phyloP scores from a whole-genome alignment of 192 early-diverging fungal genomes.

The Podila horticola region DNA sequence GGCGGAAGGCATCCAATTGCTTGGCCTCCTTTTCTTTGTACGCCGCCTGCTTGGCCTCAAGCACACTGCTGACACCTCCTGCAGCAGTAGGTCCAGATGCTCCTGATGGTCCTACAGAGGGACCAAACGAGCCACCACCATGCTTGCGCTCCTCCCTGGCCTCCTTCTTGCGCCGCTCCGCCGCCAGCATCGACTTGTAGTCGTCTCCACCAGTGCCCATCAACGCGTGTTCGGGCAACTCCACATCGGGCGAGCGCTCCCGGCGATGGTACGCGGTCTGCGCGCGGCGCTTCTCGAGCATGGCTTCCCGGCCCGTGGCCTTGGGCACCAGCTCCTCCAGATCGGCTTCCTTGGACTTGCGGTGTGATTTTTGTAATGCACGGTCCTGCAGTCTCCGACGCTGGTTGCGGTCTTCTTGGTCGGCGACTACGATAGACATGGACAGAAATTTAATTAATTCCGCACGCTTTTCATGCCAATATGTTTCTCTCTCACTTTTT shows the following conservation, averaged over 20 bases:
- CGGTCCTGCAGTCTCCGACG: constrained; percentile 41
- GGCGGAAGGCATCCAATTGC: constrained; percentile 39
- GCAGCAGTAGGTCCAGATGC: background rate
- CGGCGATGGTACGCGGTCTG: constrained; percentile 66
- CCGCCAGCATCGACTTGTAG: constrained; percentile 52
- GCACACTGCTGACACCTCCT: constrained; percentile 8
- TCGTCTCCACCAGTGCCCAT: constrained; percentile 62
- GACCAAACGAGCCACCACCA: background rate
- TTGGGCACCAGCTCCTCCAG: constrained; percentile 78
- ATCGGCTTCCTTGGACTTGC: constrained; percentile 60
- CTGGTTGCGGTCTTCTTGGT: constrained; percentile 61
- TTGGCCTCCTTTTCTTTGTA: constrained; percentile 46
- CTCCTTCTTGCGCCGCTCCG: constrained; percentile 23
- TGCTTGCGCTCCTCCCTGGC: constrained; percentile 19
- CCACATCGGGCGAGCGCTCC: constrained; percentile 71
- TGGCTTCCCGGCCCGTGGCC: constrained; percentile 70
- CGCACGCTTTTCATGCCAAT: background rate
- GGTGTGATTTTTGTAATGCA: constrained; percentile 51
- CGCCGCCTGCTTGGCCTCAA: constrained; percentile 27
- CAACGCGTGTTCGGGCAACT: constrained; percentile 69
- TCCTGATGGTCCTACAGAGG: background rate
- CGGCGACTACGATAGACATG: constrained; percentile 29
- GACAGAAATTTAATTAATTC: background rate
- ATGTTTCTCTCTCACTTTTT: background rate
- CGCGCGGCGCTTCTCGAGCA: constrained; percentile 69